Base-by-base conservation (phyloP, 2,329 filamentous ascomycete genomes). In the Apiospora arundinis region DNA sequence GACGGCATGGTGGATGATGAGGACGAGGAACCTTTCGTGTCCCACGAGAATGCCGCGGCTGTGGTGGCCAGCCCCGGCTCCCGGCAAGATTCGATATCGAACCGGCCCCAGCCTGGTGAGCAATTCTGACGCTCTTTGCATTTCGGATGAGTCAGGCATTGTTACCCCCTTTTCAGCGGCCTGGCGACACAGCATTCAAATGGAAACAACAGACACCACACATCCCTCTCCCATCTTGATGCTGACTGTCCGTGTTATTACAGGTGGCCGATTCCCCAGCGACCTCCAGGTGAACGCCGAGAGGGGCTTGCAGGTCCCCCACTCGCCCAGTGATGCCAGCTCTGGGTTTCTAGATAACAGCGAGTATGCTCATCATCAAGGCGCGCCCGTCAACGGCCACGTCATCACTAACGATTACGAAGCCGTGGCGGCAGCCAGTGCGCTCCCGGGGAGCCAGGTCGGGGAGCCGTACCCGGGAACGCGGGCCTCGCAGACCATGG, bases 61-160 rank as follows among this genome's bases (percentile, higher is more conserved):
- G 84, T 83, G 71, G 80, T 86, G 25, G 75, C 77, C 73, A 85
- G 81, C 74, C 84, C 83, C 73, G 84, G 82, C 76, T 83, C 84
- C 73, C 86, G 83, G 74, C 83, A 87, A 77, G 87, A 89, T 72
- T 80, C 81, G 70, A 81, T 83, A 76, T 85, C 89, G 77, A 88
- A 89, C 82, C 91, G 95, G 82, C 93, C 94, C 80, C 91, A 93
- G 88, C 92, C 94, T 91, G 95, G 95, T 91, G 95, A 95, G 87
- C 44, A 67, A 44, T 67, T 28, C n/a, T 46, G 40, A 32, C 65
- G 40, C 23, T 67, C 65, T n/a, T 63, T 63, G 56, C 56, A 40
- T 63, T 63, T 63, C 28, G 56, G 37, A 63, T 32, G 56, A 63
- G 56, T 40, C 56, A 40, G 56, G 56, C 52, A 37, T 60, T 60